These are phyloP conservation scores for Podospora tetraspora DNA, from an alignment of 495 filamentous ascomycete genomes.

Conservation along the genomic window DNA sequence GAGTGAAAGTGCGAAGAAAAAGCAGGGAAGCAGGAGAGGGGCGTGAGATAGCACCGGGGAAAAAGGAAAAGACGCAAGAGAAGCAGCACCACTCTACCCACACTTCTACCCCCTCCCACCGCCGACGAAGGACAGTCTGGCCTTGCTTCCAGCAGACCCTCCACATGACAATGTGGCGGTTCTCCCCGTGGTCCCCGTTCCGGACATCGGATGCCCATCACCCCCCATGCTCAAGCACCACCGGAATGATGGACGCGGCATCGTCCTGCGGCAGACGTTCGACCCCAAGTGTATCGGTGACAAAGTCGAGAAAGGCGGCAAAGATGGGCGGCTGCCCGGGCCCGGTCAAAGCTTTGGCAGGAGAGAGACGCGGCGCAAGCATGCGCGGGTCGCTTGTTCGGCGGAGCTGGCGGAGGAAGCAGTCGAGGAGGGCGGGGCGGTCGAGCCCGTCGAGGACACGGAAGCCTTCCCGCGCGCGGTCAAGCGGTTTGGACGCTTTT, in stretches of 20 bases:
- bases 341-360: neutral
- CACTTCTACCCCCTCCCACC: no score
- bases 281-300: neutral
- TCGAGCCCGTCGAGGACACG: neutral
- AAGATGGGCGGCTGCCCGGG: neutral
- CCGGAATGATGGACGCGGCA: neutral
- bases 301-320: neutral
- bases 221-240: neutral
- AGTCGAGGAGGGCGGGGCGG: neutral
- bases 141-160: neutral
- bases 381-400: conserved; percentile 8
- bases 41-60: neutral
- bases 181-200: neutral
- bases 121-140: neutral
- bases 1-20: neutral
- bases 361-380: neutral
- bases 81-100: neutral
- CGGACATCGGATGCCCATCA: neutral
- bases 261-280: neutral
- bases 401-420: conserved; percentile 11
- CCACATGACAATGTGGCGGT: neutral
- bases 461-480: neutral
- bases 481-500: neutral
- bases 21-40: neutral
- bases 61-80: neutral